A percentile compares a stretch with the other conserved stretches of the same genome.
Conservation (phyloP, 805 yeast genomes). For the Teunomyces pallodes region DNA sequence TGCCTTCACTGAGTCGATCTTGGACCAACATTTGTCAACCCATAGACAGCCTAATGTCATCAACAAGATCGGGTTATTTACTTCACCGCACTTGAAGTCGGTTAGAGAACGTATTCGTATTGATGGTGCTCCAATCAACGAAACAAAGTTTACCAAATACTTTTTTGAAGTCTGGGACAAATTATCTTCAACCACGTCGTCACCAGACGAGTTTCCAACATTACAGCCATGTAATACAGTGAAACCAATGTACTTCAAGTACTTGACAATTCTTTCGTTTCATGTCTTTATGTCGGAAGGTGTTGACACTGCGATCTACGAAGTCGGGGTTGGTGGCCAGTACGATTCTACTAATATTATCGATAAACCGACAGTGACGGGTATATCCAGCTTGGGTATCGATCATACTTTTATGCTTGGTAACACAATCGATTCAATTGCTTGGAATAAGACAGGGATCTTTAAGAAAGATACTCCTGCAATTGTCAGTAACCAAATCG, state of each 20-base stretch:
- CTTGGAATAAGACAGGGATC: conserved; percentile 97
- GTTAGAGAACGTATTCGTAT: conserved; percentile 90
- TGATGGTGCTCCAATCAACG: conserved; percentile 81
- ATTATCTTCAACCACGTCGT: conserved; percentile 57
- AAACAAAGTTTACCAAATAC: conserved; percentile 77
- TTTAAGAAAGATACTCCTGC: conserved; percentile 71
- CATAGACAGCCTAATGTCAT: conserved; percentile 7
- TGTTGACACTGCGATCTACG: conserved; percentile 92
- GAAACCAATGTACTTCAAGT: conserved; percentile 93
- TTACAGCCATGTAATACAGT: conserved; percentile 62
- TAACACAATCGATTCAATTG: conserved; percentile 79
- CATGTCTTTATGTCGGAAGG: conserved; percentile 86
- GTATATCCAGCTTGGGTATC: conserved; percentile 81
- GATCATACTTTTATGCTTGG: conserved; percentile 91
- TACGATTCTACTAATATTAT: conserved; percentile 94
- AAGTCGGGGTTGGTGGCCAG: conserved; percentile 98
- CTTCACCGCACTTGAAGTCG: conserved; percentile 92
- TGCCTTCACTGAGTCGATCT: conserved; percentile 83
- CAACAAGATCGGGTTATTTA: conserved; percentile 80
- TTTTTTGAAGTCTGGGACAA: conserved; percentile 94
- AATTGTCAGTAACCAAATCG: conserved; percentile 57
- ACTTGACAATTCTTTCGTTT: conserved; percentile 82
- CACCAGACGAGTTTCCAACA: conserved; percentile 56
- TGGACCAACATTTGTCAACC: conserved; percentile 53
- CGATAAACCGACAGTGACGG: conserved; percentile 76